phyloP scores from a whole-genome alignment of 768 basidiomycete species.

The Hypholoma sublateritium region DNA sequence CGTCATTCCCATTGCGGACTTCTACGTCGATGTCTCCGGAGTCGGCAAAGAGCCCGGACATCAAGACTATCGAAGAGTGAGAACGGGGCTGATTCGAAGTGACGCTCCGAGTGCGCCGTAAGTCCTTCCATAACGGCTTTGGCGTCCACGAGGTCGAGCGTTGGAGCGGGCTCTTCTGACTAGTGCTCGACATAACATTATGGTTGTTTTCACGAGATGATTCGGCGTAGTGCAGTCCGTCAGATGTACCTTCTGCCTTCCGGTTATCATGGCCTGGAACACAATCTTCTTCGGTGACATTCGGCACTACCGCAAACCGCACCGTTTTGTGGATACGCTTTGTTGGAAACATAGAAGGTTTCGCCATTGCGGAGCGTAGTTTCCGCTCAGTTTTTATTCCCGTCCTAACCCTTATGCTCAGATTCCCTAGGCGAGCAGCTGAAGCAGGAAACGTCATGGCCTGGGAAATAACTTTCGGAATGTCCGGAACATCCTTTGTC shows the following conservation, averaged over 20 bases:
- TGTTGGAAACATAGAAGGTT: not conserved
- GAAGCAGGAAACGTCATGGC: not conserved
- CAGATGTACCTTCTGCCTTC: not conserved
- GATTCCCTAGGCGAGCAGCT: not conserved
- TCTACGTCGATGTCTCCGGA: not conserved
- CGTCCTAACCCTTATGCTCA: too few relatives aligned
- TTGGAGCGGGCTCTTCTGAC: not conserved
- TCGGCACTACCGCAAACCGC: constrained; percentile 33
- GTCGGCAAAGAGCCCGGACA: not conserved
- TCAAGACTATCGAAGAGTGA: not conserved
- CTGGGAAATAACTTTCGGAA: not conserved
- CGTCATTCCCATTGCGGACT: not conserved
- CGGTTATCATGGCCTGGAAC: not conserved
- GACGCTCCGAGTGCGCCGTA: not conserved
- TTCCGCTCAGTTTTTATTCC: not conserved
- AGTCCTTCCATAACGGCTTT: constrained; percentile 1
- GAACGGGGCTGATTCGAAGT: not conserved
- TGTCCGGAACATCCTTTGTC: not conserved
- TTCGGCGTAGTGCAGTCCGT: too few relatives aligned
- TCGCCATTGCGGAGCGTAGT: constrained; percentile 20
- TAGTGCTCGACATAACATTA: not conserved
- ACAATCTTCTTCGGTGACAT: constrained; percentile 11
- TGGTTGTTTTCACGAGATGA: not conserved
- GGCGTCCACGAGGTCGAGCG: constrained; percentile 2
- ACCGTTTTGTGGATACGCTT: constrained; percentile 35